Conservation (phyloP, 495 filamentous ascomycete species). For the Lasiosphaeria ovina region DNA sequence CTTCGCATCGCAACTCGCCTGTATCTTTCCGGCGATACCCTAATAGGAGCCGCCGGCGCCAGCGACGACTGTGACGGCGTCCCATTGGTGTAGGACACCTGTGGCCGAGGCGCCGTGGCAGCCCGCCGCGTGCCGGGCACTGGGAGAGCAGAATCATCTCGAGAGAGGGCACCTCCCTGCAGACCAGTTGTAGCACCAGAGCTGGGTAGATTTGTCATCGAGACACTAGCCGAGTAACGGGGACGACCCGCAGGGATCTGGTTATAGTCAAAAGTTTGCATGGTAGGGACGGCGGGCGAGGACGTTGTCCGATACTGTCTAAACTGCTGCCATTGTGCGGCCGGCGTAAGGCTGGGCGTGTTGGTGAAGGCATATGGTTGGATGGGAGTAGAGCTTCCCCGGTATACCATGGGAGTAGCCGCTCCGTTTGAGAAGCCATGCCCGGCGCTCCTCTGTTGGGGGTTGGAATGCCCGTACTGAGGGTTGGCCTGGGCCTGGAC, state of each 20-base stretch:
- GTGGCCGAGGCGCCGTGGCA: constrained; percentile 31
- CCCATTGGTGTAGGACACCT: constrained; percentile 29
- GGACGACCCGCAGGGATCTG: constrained; percentile 45
- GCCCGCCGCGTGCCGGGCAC: constrained; percentile 25
- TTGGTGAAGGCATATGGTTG: constrained; percentile 84
- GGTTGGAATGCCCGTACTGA: constrained; percentile 52
- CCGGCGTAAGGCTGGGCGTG: constrained; percentile 64
- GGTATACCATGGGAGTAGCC: constrained; percentile 59
- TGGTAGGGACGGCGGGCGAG: constrained; percentile 59
- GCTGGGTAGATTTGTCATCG: constrained; percentile 44
- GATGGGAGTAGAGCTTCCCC: constrained; percentile 66
- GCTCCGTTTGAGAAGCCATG: constrained; percentile 51
- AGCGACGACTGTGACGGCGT: constrained; percentile 35
- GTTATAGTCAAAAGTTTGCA: constrained; percentile 47
- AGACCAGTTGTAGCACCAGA: constrained; percentile 19
- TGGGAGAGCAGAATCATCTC: constrained; percentile 35
- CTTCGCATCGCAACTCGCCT: constrained; percentile 46
- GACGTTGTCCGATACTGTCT: constrained; percentile 66
- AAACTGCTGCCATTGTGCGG: constrained; percentile 62
- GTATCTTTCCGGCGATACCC: constrained; percentile 54
- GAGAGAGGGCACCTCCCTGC: constrained; percentile 18
- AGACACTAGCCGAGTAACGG: constrained; percentile 60
- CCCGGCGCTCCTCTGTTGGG: constrained; percentile 63
- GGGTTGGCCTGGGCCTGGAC: constrained; percentile 52
- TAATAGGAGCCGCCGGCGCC: constrained; percentile 37